Base-by-base conservation (phyloP, 2,329 filamentous ascomycete genomes). In the Arthrocladium fulminans region DNA sequence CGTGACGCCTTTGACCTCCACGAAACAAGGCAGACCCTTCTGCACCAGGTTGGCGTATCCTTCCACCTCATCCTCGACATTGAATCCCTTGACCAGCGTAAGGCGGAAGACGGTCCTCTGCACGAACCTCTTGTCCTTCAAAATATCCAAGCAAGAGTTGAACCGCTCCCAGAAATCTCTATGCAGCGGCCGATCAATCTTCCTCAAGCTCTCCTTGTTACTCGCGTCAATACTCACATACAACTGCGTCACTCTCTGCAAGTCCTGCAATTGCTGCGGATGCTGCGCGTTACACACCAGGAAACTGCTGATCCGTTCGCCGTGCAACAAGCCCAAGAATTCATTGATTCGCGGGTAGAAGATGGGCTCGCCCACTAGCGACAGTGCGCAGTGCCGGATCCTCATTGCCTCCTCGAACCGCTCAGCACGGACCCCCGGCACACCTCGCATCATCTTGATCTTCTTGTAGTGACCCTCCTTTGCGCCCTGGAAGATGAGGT, bases 301-400 rank as follows among this genome's bases (percentile, higher is more conserved):
- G 70, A 97, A 98, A 25, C 85, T 92, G 2, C 87, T 94, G 57
- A 97, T 96, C 58, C 81, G 83, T 64, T 94, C 86, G 10, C 67
- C 71, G 69, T 97, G 90, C 55, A 98, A 75, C 74, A 97, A 79
- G 9, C 71, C 76, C 1, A 94, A 73, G 61, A 97, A 89, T 62
- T 89, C 84, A 67, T 98, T 96, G 73, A 97, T 97, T 62, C 94
- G 83, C 8, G 92, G 92, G 66, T 97, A 97, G 71, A 97, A 97
- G 59, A 96, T 96, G n/a, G 90, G 90, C 67, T 98, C 90, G 57
- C 92, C 90, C 19, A 98, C 92, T 8, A 98, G 75, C 56, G 82
- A 88, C 39, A 98, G 73, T 0, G 92, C 92, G 65, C 90, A 98
- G 67, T 98, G 90, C 0, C 88, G 79, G 59, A 98, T 95, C 35